Conservation (phyloP, 2,329 filamentous ascomycete genomes). For the Xylaria hypoxylon region DNA sequence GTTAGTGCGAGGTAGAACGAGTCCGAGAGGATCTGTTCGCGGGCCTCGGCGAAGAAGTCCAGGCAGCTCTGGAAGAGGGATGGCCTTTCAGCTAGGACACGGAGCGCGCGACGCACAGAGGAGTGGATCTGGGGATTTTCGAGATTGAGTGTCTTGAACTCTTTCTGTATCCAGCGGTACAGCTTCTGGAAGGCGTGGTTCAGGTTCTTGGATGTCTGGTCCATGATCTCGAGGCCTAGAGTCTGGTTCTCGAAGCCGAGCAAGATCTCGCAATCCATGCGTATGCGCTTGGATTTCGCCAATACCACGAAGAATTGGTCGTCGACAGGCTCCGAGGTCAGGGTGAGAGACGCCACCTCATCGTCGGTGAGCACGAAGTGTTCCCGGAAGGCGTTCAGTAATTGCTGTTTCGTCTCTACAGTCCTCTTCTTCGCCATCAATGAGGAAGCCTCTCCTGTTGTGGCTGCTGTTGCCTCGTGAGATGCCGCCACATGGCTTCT, state of each 20-base stretch:
- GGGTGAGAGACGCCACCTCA: conserved; percentile 80
- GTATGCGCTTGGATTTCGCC: conserved; percentile 84
- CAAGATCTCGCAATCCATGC: conserved; percentile 87
- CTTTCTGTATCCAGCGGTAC: conserved; percentile 93
- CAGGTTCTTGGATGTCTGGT: conserved; percentile 86
- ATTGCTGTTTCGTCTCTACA: conserved; percentile 81
- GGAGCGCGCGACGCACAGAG: conserved; percentile 83
- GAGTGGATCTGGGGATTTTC: conserved; percentile 94
- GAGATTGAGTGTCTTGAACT: conserved; percentile 91
- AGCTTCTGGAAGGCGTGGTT: conserved; percentile 95
- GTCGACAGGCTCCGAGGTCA: conserved; percentile 83
- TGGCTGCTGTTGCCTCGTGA: conserved; percentile 77
- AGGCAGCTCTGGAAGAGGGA: conserved; percentile 93
- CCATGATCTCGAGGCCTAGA: conserved; percentile 89
- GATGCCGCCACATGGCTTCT: conserved; percentile 80
- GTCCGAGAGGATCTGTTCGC: conserved; percentile 87
- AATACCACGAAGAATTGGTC: conserved; percentile 85
- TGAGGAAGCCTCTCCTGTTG: conserved; percentile 80
- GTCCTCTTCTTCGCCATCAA: conserved; percentile 79
- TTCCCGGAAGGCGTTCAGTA: conserved; percentile 80
- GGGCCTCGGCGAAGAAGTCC: conserved; percentile 90
- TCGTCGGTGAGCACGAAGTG: conserved; percentile 89
- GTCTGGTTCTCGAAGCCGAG: conserved; percentile 91
- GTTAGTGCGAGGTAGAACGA: conserved; percentile 90
- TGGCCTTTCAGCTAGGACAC: conserved; percentile 89